A percentile compares a stretch with the other conserved stretches of the same genome.
These are phyloP conservation scores for Solanum raphanifolium DNA, from an alignment of 257 asterid genomes.

Conservation along the genomic window DNA sequence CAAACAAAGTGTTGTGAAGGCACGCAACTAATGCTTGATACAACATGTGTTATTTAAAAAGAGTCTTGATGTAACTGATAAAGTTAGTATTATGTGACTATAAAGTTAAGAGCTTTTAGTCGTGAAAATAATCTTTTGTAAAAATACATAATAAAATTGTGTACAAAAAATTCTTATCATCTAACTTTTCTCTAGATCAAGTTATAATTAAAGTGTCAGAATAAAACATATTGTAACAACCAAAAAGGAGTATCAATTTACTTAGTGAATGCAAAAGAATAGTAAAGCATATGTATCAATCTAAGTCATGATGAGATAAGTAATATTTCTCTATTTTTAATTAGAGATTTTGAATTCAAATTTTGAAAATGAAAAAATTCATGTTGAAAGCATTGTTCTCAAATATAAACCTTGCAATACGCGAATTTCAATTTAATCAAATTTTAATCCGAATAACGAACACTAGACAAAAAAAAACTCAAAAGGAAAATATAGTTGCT, in stretches of 20 bases:
- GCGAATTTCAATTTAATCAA: background rate
- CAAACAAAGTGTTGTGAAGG: too few relatives aligned
- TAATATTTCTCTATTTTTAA: background rate
- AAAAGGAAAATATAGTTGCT: too few relatives aligned
- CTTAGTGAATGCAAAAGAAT: background rate
- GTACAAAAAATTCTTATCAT: too few relatives aligned
- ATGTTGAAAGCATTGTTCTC: fast-evolving
- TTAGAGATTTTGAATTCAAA: fast-evolving
- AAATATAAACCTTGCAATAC: background rate
- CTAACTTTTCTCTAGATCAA: background rate
- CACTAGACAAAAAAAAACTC: fast-evolving
- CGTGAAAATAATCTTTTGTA: too few relatives aligned
- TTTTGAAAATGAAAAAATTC: background rate
- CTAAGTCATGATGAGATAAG: background rate
- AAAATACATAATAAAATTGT: too few relatives aligned
- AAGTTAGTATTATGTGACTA: too few relatives aligned
- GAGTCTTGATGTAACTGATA: too few relatives aligned
- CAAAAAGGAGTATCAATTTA: background rate
- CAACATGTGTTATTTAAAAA: too few relatives aligned
- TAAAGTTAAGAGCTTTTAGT: too few relatives aligned
- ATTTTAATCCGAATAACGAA: fast-evolving
- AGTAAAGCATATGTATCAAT: background rate
- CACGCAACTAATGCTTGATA: too few relatives aligned
- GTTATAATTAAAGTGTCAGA: background rate
- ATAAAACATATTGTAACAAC: background rate